phyloP scores from a whole-genome alignment of 2,329 filamentous ascomycete species.

The Claviceps lovelessii region DNA sequence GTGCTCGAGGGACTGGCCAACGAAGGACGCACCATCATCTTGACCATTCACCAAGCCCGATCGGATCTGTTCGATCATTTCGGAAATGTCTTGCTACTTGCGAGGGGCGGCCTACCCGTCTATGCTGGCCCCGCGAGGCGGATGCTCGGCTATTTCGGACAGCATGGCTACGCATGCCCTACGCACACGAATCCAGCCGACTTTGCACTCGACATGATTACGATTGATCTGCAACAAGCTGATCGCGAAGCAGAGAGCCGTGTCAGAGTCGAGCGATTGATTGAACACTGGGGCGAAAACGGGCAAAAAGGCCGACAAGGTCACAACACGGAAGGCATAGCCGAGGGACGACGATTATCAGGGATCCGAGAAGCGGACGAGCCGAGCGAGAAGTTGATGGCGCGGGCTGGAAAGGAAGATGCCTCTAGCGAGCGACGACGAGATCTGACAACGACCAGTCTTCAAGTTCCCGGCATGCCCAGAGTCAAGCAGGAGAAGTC shows the following conservation, averaged over 20 bases:
- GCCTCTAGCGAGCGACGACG: not conserved
- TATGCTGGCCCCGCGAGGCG: conserved; percentile 48
- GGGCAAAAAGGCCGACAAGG: conserved; percentile 4
- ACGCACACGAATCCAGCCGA: conserved; percentile 62
- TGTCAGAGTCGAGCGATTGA: conserved; percentile 44
- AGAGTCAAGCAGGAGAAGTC: not conserved
- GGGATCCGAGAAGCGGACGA: conserved; percentile 18
- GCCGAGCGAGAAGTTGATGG: conserved; percentile 6
- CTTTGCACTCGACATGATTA: conserved; percentile 64
- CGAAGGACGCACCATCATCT: conserved; percentile 58
- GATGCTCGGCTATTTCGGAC: conserved; percentile 52
- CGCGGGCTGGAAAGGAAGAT: not conserved
- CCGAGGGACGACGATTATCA: conserved; percentile 11
- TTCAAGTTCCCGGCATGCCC: no score
- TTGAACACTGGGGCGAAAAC: conserved; percentile 38
- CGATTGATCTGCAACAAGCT: conserved; percentile 56
- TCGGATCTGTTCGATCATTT: conserved; percentile 60
- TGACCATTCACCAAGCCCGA: conserved; percentile 67
- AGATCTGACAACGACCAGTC: no score
- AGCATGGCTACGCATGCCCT: conserved; percentile 49
- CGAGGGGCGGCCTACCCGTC: conserved; percentile 52
- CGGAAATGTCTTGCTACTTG: conserved; percentile 55
- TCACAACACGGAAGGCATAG: conserved; percentile 3
- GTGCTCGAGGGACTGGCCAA: conserved; percentile 55
- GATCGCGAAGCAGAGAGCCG: conserved; percentile 47